These are phyloP conservation scores for Naganishia liquefaciens DNA, from an alignment of 1,284 basidiomycete genomes.

Conservation along the genomic window DNA sequence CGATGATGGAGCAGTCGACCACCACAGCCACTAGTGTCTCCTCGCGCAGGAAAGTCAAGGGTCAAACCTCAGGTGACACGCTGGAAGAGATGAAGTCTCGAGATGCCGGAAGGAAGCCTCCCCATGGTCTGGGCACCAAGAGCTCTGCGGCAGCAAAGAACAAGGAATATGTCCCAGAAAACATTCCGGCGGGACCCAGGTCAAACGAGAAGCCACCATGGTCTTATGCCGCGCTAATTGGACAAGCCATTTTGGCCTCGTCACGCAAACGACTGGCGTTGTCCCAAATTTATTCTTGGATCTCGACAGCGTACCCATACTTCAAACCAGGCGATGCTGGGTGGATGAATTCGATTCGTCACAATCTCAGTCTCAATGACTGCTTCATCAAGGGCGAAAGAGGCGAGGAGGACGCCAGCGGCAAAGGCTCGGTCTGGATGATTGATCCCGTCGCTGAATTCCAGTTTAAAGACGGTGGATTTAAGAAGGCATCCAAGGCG, in stretches of 20 bases:
- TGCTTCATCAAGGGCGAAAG: conserved; percentile 66
- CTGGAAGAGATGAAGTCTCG: conserved; percentile 18
- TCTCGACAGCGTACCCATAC: conserved; percentile 87
- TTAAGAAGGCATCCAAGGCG: conserved; percentile 38
- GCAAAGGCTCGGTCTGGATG: conserved; percentile 54
- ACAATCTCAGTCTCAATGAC: conserved; percentile 81
- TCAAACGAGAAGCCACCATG: conserved; percentile 72
- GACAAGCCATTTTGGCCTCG: conserved; percentile 87
- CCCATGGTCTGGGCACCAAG: conserved; percentile 17
- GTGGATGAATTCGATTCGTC: conserved; percentile 87
- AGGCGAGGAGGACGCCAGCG: conserved; percentile 49
- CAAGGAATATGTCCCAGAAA: conserved; percentile 42
- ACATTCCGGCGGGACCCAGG: conserved; percentile 78
- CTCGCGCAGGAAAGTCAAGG: conserved; percentile 20
- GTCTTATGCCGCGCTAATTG: conserved; percentile 93
- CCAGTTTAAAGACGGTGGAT: conserved; percentile 38
- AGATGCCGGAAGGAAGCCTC: conserved; percentile 18
- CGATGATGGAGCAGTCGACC: conserved; percentile 22
- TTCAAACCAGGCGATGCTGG: conserved; percentile 92
- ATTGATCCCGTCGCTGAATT: conserved; percentile 46
- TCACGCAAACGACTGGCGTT: conserved; percentile 80
- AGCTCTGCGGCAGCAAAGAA: conserved; percentile 13
- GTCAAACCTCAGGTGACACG: conserved; percentile 10
- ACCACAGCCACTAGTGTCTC: neutral
- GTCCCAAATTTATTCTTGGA: conserved; percentile 94